Percentiles rank a stretch among this genome's conserved stretches.
Conservation (phyloP, 306 rosid species). For the Fragaria nilgerrensis region DNA sequence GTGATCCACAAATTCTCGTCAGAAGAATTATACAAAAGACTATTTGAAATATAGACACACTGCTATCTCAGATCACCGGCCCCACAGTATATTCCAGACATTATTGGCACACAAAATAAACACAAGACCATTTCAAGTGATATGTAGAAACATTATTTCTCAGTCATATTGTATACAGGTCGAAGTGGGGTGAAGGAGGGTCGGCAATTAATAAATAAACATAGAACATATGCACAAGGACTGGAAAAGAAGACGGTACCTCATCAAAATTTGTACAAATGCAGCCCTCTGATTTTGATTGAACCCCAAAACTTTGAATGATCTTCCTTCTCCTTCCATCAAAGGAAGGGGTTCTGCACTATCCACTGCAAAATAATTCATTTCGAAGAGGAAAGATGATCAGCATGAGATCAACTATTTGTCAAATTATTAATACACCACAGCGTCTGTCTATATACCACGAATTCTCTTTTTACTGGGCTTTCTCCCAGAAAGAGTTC, state of each 20-base stretch:
- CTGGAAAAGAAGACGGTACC: conserved; percentile 37
- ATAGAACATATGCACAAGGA: background rate
- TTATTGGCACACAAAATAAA: conserved; percentile 3
- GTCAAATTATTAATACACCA: conserved; percentile 17
- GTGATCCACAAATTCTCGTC: background rate
- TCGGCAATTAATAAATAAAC: background rate
- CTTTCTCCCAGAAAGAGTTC: conserved; percentile 47
- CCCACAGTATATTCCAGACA: conserved; percentile 9
- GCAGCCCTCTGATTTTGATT: conserved; percentile 94
- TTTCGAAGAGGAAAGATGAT: conserved; percentile 21
- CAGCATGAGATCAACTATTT: background rate
- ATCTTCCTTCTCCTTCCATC: conserved; percentile 98
- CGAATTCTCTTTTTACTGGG: conserved; percentile 71
- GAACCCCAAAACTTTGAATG: conserved; percentile 96
- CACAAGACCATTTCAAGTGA: background rate
- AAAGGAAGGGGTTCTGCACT: conserved; percentile 79
- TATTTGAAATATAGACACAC: background rate
- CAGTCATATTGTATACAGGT: background rate
- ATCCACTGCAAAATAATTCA: conserved; percentile 55
- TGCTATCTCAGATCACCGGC: background rate
- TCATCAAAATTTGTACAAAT: conserved; percentile 94
- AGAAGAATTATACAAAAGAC: background rate
- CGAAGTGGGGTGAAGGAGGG: background rate
- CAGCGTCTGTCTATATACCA: conserved; percentile 39
- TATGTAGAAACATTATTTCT: background rate